A percentile compares a stretch with the other conserved stretches of the same genome.
These are phyloP conservation scores for Raffaelea deltoideospora DNA, from an alignment of 2,329 filamentous ascomycete species.

Conservation along the genomic window DNA sequence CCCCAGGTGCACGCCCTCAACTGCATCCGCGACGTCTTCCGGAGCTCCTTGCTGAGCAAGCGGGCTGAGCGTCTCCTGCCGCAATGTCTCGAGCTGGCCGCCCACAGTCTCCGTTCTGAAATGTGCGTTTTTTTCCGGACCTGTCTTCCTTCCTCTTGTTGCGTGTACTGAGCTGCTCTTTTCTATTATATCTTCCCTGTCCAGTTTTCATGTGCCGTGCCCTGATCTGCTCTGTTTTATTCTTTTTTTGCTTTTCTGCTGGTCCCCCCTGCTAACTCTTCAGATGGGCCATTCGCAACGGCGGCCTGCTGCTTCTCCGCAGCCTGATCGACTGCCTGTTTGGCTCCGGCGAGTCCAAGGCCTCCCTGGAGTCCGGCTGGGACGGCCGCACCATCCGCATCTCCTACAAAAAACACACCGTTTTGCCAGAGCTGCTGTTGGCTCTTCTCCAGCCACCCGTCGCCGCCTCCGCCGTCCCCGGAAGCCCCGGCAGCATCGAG, in stretches of 20 bases:
- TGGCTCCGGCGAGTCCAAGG: conserved; percentile 59
- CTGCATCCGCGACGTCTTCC: conserved; percentile 83
- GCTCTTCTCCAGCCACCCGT: conserved; percentile 30
- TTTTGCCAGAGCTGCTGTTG: conserved; percentile 47
- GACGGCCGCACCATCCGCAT: conserved; percentile 49
- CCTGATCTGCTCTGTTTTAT: too few species aligned
- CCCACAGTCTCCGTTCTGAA: conserved; percentile 60
- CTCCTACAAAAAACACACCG: conserved; percentile 54
- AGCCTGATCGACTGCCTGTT: conserved; percentile 69
- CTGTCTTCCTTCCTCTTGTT: not conserved
- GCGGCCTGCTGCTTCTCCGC: conserved; percentile 74
- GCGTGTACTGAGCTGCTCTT: too few species aligned
- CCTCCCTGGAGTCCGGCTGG: conserved; percentile 44
- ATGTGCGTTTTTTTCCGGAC: conserved; percentile 40
- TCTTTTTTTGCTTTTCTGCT: not conserved
- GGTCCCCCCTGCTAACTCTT: conserved; percentile 22
- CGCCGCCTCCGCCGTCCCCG: not conserved
- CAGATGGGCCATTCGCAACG: conserved; percentile 90
- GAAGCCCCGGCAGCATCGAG: conserved; percentile 12
- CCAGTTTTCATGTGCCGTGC: too few species aligned
- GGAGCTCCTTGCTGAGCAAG: conserved; percentile 59
- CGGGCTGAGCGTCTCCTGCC: conserved; percentile 62
- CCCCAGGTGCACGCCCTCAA: conserved; percentile 93
- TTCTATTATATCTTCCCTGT: too few species aligned
- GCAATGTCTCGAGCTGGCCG: conserved; percentile 62